phyloP scores from a whole-genome alignment of 1,284 basidiomycete species.

The Peniophora sp. region DNA sequence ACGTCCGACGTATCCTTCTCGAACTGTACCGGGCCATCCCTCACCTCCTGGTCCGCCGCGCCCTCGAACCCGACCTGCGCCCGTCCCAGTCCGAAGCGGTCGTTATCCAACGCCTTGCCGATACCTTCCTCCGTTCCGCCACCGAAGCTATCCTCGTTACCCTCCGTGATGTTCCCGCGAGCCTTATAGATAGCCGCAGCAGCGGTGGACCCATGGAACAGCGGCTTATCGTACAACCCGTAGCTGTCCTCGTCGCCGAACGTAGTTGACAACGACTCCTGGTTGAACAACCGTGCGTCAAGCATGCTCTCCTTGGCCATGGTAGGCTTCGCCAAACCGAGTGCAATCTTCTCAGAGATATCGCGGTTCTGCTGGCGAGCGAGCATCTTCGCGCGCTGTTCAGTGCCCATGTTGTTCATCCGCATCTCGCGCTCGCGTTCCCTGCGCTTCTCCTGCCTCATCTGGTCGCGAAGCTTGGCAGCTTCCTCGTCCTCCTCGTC shows the following conservation, averaged over 20 bases:
- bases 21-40: slow-evolving; percentile 96
- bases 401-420: slow-evolving; percentile 98
- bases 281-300: slow-evolving; percentile 96
- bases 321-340: slow-evolving; percentile 95
- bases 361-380: slow-evolving; percentile 96
- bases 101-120: slow-evolving; percentile 82
- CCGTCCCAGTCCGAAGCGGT: slow-evolving; percentile 89
- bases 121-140: slow-evolving; percentile 95
- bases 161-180: slow-evolving; percentile 74
- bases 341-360: slow-evolving; percentile 97
- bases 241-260: slow-evolving; percentile 94
- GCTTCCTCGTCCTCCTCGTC: slow-evolving; percentile 79
- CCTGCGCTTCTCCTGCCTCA: slow-evolving; percentile 86
- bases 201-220: slow-evolving; percentile 94
- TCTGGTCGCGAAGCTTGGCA: slow-evolving; percentile 79
- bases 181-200: slow-evolving; percentile 98
- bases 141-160: slow-evolving; percentile 85
- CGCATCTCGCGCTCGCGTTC: slow-evolving; percentile 96
- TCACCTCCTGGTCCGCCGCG: slow-evolving; percentile 70
- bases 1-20: slow-evolving; percentile 97
- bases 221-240: slow-evolving; percentile 89
- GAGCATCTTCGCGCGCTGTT: slow-evolving; percentile 92
- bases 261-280: slow-evolving; percentile 73
- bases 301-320: slow-evolving; percentile 93
- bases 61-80: slow-evolving; percentile 86